Evolutionary conservation across 2,329 filamentous ascomycete genomes (phyloP).

Genomic region (Hortaea werneckii): DNA sequence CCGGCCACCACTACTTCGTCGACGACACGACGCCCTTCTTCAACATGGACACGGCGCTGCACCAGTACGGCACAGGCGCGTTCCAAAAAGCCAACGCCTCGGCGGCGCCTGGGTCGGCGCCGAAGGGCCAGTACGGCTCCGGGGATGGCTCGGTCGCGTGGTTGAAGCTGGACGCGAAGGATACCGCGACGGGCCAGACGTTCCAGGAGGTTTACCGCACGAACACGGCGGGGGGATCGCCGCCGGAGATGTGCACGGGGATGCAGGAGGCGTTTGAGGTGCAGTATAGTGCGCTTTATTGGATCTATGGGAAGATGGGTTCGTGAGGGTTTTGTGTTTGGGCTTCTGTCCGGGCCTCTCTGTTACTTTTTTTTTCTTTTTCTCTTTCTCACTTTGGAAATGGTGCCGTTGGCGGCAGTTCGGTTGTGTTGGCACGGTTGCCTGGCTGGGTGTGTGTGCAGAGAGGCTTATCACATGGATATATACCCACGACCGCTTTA

Average conservation of each 20-base stretch:
- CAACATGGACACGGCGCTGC: slow-evolving; percentile 52
- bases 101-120: slow-evolving; percentile 52
- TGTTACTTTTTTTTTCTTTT: background rate
- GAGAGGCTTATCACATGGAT: too few species aligned
- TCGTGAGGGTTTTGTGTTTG: slow-evolving; percentile 1
- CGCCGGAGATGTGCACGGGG: slow-evolving; percentile 63
- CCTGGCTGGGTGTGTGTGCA: too few species aligned
- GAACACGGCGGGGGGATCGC: slow-evolving; percentile 68
- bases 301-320: slow-evolving; percentile 34
- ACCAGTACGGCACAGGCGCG: slow-evolving; percentile 48
- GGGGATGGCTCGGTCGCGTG: slow-evolving; percentile 66
- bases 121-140: slow-evolving; percentile 44
- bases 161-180: slow-evolving; percentile 55
- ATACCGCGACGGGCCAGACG: slow-evolving; percentile 42
- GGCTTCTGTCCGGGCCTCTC: background rate
- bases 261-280: slow-evolving; percentile 56
- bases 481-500: too few species aligned
- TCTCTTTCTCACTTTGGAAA: background rate
- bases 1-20: slow-evolving; percentile 74
- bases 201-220: slow-evolving; percentile 74
- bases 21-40: slow-evolving; percentile 66
- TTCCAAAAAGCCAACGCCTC: slow-evolving; percentile 53
- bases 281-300: slow-evolving; percentile 74
- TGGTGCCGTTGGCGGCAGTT: background rate
- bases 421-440: too few species aligned